A percentile compares a stretch with the other conserved stretches of the same genome.
Conservation (phyloP, 768 basidiomycete species). For the Aureoboletus auriporus region DNA sequence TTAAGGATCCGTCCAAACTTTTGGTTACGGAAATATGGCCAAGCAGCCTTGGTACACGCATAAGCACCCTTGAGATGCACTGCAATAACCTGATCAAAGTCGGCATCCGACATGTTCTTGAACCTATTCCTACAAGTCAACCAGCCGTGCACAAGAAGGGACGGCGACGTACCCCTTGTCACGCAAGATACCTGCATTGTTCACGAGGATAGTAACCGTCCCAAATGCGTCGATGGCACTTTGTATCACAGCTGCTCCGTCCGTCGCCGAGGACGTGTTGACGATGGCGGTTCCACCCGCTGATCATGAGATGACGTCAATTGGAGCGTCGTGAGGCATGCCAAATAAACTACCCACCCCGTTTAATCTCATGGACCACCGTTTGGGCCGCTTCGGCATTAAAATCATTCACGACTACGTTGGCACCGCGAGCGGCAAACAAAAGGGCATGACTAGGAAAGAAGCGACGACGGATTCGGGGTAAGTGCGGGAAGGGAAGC, state of each 20-base stretch:
- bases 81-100: conserved; percentile 84
- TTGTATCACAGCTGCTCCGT: conserved; percentile 83
- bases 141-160: background rate
- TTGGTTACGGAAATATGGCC: conserved; percentile 93
- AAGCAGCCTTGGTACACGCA: conserved; percentile 89
- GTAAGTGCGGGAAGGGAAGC: background rate
- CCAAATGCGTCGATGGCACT: conserved; percentile 86
- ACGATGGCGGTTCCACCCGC: conserved; percentile 87
- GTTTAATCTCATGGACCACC: conserved; percentile 84
- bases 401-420: conserved; percentile 94
- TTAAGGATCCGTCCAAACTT: conserved; percentile 94
- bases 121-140: conserved; percentile 48
- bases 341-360: conserved; percentile 43
- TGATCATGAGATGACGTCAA: conserved; percentile 22
- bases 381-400: conserved; percentile 83
- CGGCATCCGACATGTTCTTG: conserved; percentile 95
- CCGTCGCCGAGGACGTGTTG: conserved; percentile 83
- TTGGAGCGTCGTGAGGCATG: background rate
- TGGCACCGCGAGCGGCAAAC: conserved; percentile 91
- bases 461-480: background rate
- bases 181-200: conserved; percentile 91
- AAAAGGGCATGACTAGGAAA: conserved; percentile 74
- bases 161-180: conserved; percentile 60
- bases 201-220: conserved; percentile 80
- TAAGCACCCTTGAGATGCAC: conserved; percentile 96